Conservation (phyloP, 495 filamentous ascomycete genomes). For the Penicillium fimorum region DNA sequence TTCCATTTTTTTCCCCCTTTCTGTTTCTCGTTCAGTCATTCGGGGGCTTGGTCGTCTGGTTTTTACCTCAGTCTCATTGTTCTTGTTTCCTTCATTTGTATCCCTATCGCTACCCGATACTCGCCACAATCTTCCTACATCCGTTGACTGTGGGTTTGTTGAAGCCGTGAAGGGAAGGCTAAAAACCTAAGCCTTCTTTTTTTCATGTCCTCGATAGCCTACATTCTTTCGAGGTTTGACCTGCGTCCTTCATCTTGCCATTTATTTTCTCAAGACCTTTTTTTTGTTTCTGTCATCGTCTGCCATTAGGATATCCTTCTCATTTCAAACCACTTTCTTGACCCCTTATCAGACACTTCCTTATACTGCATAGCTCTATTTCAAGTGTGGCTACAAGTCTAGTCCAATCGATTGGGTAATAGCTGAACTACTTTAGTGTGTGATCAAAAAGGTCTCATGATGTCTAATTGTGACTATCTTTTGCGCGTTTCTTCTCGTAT, state of each 20-base stretch:
- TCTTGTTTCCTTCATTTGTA: constrained; percentile 2
- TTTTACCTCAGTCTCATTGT: constrained; percentile 15
- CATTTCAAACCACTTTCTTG: constrained; percentile 18
- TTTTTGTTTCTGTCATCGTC: constrained; percentile 20
- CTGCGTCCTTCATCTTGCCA: constrained; percentile 8
- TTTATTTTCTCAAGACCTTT: constrained; percentile 14
- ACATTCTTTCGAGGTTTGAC: neutral
- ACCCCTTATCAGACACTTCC: constrained; percentile 3
- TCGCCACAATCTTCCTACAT: constrained; percentile 5
- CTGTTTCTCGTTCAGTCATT: constrained; percentile 5
- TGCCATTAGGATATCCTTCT: constrained; percentile 35
- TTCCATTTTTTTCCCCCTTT: constrained; percentile 24
- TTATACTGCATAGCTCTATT: constrained; percentile 1
- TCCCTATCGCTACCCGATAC: constrained; percentile 6
- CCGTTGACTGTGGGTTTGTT: neutral
- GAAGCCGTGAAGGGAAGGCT: neutral
- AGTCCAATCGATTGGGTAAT: neutral
- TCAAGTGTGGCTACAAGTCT: neutral
- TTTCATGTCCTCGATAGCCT: neutral
- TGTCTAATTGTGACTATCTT: neutral
- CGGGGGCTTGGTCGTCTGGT: constrained; percentile 4
- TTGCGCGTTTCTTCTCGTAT: neutral
- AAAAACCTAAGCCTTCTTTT: neutral
- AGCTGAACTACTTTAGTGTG: neutral
- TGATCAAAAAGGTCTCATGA: neutral